Percentiles rank a stretch among this genome's conserved stretches.
These are phyloP conservation scores for Cubamyces lactineus DNA, from an alignment of 768 basidiomycete genomes.

Conservation along the genomic window DNA sequence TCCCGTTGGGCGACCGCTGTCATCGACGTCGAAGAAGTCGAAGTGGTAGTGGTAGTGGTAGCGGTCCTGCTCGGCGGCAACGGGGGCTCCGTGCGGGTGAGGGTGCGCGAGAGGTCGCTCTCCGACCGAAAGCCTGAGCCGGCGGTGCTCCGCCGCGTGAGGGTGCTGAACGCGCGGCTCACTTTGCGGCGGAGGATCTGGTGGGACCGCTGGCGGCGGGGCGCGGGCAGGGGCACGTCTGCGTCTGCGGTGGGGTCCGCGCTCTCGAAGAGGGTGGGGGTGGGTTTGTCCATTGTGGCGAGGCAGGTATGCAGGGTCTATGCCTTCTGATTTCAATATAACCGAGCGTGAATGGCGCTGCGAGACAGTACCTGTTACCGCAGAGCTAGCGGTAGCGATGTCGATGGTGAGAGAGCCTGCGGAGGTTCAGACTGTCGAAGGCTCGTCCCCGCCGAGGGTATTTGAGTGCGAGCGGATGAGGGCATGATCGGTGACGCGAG, in stretches of 20 bases:
- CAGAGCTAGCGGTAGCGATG: too few relatives aligned
- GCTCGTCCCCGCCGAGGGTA: too few relatives aligned
- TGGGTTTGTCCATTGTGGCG: background rate
- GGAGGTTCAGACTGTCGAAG: too few relatives aligned
- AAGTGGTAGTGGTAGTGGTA: too few relatives aligned
- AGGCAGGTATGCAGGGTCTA: background rate
- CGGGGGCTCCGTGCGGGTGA: background rate
- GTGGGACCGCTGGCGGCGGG: background rate
- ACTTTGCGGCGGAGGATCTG: slow-evolving; percentile 8
- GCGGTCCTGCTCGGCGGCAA: background rate
- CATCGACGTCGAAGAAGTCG: too few relatives aligned
- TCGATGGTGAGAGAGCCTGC: too few relatives aligned
- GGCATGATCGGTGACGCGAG: too few relatives aligned
- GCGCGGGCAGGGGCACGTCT: background rate
- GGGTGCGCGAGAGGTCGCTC: background rate
- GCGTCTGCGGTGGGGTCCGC: background rate
- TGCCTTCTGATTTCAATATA: too few relatives aligned
- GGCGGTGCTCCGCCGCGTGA: background rate
- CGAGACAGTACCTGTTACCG: too few relatives aligned
- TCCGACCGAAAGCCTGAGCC: background rate
- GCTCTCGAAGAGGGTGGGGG: slow-evolving; percentile 3
- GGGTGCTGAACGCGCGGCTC: slow-evolving; percentile 5
- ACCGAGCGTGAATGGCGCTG: too few relatives aligned
- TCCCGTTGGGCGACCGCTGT: background rate
- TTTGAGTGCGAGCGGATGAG: too few relatives aligned